Evolutionary conservation across 1,284 basidiomycete genomes (phyloP), one percentile per base, ranked within the genome.

Genomic region (Marasmius sp.): DNA sequence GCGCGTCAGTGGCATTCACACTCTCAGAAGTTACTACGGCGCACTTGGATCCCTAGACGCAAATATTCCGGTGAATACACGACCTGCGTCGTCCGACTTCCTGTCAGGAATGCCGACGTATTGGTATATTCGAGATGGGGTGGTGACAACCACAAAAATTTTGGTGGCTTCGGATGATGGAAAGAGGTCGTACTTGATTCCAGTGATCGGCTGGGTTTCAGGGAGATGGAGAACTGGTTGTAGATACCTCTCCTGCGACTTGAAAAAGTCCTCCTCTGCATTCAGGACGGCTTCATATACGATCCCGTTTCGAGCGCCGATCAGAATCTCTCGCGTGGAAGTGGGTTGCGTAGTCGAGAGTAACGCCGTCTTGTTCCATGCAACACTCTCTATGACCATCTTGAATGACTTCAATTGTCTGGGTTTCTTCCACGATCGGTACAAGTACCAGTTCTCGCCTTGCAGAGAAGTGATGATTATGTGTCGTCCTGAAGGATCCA

Each of bases 401-500:
- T 94, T 91, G 72, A 96, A 89, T 18, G 86, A 85, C 69, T 94
- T 89, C 52, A 97, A 77, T 41, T 83, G 87, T 57, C 86, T 84
- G 0, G 93, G 89, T 69, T 93, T 92, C 76, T 91, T 91, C 86
- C 89, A 90, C 20, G 84, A 85, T 64, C 86, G 84, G 74, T 83
- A 95, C 3, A 95, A 81, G 74, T 99, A 98, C 87, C 93, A 98
- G 65, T 95, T 96, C 72, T 99, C 95, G 53, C 95, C 95, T 68
- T 93, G 88, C 14, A 81, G 80, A 34, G 94, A 95, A 0, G 93
- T 92, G 59, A 97, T 81, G 53, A 99, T 76, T 51, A 97, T 84
- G 75, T 99, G 97, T 33, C 91, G 82, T 2, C 95, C 96, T 0
- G 93, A 93, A 7, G 97, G 95, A 74, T 98, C 96, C 70, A 93